phyloP scores from a whole-genome alignment of 805 yeast genomes.

The Priceomyces castillae region DNA sequence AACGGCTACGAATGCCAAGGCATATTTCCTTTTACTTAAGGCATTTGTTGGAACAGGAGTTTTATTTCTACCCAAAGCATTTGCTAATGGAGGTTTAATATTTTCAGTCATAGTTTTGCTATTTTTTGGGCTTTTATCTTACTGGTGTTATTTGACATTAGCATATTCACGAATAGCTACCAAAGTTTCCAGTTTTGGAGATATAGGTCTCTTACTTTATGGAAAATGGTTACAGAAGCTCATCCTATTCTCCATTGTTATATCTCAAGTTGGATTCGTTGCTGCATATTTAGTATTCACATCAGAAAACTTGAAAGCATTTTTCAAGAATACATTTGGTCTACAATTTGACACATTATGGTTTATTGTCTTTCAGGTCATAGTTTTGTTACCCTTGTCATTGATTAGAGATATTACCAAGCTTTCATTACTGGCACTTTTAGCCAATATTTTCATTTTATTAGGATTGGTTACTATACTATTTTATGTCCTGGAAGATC shows the following conservation, averaged over 20 bases:
- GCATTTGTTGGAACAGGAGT: conserved; percentile 80
- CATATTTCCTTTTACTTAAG: conserved; percentile 67
- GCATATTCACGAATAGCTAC: conserved; percentile 57
- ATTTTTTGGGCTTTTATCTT: conserved; percentile 67
- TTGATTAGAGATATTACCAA: conserved; percentile 75
- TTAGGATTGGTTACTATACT: conserved; percentile 64
- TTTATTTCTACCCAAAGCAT: conserved; percentile 65
- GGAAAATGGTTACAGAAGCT: conserved; percentile 64
- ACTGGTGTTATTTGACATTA: conserved; percentile 72
- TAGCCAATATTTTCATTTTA: conserved; percentile 70
- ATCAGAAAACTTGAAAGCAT: conserved; percentile 67
- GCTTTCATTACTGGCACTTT: conserved; percentile 64
- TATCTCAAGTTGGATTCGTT: conserved; percentile 77
- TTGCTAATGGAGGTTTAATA: conserved; percentile 66
- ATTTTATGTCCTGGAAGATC: conserved; percentile 49
- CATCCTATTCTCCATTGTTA: conserved; percentile 60
- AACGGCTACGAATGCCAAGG: conserved; percentile 70
- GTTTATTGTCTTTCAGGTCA: conserved; percentile 54
- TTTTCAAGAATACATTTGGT: conserved; percentile 50
- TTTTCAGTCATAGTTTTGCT: conserved; percentile 54
- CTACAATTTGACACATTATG: conserved; percentile 33
- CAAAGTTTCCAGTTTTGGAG: conserved; percentile 74
- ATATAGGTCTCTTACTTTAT: conserved; percentile 62
- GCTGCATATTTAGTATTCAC: conserved; percentile 82
- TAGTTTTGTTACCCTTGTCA: conserved; percentile 64